Base-by-base conservation (phyloP, 1,284 basidiomycete genomes). In the Hymenochaete sp. region DNA sequence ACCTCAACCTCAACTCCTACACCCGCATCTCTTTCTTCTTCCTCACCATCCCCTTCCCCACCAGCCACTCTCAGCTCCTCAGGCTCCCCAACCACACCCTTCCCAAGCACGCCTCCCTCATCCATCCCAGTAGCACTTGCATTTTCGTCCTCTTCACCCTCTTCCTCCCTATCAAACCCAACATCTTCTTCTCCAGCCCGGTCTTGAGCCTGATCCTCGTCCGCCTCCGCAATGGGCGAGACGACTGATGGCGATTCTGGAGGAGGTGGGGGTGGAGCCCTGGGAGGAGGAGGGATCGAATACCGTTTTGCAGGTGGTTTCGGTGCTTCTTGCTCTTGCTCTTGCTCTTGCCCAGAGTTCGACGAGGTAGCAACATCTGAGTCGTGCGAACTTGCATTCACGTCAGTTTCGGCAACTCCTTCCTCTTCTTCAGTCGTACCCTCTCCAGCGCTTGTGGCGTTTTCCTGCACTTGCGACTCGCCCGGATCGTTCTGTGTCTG, bases 251-350 rank as follows among this genome's bases (percentile, higher is more conserved):
- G n/a, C n/a, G n/a, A n/a, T n/a, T 33, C 42, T 1, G 25, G 24
- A 42, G 31, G 27, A 7, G 21, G 18, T 13, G 42, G 22, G n/a
- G 42, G 31, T n/a, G 42, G 42, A n/a, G n/a, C n/a, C n/a, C n/a
- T n/a, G n/a, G n/a, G n/a, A 7, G 36, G 21, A 1, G 29, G n/a
- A 7, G 29, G 42, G 16, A 35, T 32, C 5, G 42, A 13, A 14
- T 29, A 29, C 5, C 22, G 39, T 19, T 26, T 26, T 18, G 19
- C 14, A 11, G 26, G 14, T 18, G 26, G 39, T n/a, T 40, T 40
- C 38, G 22, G 7, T 11, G 16, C 4, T 1, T 31, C 32, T 22
- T 25, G 18, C 27, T 33, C 29, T 9, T 28, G 13, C 25, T 16
- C 27, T 13, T 18, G 18, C n/a, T 42, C 27, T n/a, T 18, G 28